These are phyloP conservation scores for Candida glaebosa DNA, from an alignment of 805 yeast species.

Conservation along the genomic window DNA sequence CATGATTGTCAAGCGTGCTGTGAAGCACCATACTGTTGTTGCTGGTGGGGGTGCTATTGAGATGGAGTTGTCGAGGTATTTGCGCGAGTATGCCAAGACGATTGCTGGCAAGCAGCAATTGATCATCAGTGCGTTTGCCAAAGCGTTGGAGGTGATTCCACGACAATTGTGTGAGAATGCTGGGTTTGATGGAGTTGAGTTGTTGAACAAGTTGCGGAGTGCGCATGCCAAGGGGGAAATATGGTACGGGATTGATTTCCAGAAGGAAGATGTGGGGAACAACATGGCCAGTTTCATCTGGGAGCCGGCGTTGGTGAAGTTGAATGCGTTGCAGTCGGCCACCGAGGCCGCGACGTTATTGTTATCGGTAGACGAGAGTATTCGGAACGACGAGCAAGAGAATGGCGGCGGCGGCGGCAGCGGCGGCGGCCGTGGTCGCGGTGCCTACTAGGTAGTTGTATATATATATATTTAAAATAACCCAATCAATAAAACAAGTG, in stretches of 20 bases:
- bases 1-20: conserved; percentile 95
- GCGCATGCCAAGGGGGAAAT: conserved; percentile 90
- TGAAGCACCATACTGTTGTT: conserved; percentile 80
- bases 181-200: conserved; percentile 97
- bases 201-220: conserved; percentile 85
- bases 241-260: conserved; percentile 93
- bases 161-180: conserved; percentile 98
- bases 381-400: conserved; percentile 61
- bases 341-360: conserved; percentile 95
- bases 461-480: background rate
- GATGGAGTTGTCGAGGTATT: conserved; percentile 88
- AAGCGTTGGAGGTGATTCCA: conserved; percentile 93
- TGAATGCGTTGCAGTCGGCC: conserved; percentile 91
- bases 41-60: conserved; percentile 99
- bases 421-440: conserved; percentile 51
- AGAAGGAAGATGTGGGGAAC: conserved; percentile 74
- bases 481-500: too few relatives aligned
- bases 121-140: conserved; percentile 87
- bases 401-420: conserved; percentile 37
- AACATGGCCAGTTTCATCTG: conserved; percentile 86
- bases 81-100: conserved; percentile 81
- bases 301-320: conserved; percentile 96
- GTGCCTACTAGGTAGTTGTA: conserved; percentile 38
- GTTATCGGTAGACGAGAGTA: conserved; percentile 94
- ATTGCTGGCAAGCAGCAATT: conserved; percentile 96